These are phyloP conservation scores for Leccinellum albellum DNA, from an alignment of 768 basidiomycete species.

Conservation along the genomic window DNA sequence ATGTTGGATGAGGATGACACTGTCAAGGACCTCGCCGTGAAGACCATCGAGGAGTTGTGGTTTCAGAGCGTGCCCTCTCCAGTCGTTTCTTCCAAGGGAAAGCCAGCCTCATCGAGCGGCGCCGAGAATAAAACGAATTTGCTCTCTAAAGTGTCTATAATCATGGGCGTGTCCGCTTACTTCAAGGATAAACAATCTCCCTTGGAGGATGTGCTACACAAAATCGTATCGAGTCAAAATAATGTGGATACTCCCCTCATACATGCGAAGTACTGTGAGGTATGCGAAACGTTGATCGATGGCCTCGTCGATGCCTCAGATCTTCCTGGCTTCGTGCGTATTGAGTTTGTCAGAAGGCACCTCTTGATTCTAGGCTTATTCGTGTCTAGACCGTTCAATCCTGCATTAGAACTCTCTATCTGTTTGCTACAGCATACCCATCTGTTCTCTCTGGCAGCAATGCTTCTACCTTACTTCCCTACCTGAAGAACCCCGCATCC, in stretches of 20 bases:
- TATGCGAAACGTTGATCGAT: constrained; percentile 84
- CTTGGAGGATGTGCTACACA: constrained; percentile 80
- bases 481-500: constrained; percentile 77
- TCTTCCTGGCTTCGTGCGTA: constrained; percentile 69
- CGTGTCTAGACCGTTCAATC: constrained; percentile 66
- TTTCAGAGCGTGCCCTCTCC: constrained; percentile 47
- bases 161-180: constrained; percentile 80
- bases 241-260: constrained; percentile 49
- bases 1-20: constrained; percentile 93
- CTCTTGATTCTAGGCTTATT: neutral
- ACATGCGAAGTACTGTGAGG: constrained; percentile 69
- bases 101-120: constrained; percentile 26
- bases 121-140: constrained; percentile 51
- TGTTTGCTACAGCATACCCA: constrained; percentile 81
- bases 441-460: constrained; percentile 77
- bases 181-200: constrained; percentile 83
- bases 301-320: constrained; percentile 84
- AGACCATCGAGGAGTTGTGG: constrained; percentile 90
- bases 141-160: constrained; percentile 66
- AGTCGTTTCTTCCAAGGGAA: constrained; percentile 36
- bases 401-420: constrained; percentile 79
- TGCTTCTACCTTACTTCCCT: constrained; percentile 84
- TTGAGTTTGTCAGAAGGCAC: neutral
- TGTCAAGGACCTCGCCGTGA: constrained; percentile 89
- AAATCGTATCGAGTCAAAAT: constrained; percentile 74